Base-by-base conservation (phyloP, 2,329 filamentous ascomycete genomes). In the Stemphylium beticola region DNA sequence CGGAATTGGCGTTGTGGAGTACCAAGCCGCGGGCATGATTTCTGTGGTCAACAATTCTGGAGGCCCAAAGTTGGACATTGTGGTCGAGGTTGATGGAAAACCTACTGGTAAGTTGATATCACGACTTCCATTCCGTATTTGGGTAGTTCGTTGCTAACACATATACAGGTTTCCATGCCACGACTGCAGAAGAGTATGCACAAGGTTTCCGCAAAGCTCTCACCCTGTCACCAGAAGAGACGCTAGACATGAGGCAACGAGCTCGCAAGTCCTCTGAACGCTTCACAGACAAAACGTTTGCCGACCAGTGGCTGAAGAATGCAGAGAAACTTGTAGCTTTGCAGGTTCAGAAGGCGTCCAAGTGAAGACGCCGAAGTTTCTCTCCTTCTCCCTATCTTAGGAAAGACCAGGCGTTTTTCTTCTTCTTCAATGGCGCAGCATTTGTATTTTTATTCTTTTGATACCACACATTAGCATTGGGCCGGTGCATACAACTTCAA, bases 1-100 rank as follows among this genome's bases (percentile, higher is more conserved):
- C 73, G 95, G 95, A 18, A 99, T 99, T 55, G 95, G 95, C 1
- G 93, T 98, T 14, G 95, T 99, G 36, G 95, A 99, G 79, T 99
- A 98, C 72, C 93, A 98, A 73, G 95, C 95, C 4, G 95, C 95
- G 0, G 95, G 95, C 1, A 80, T 99, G 53, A 92, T 99, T 53
- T 87, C 89, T 4, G 93, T 99, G 0, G 95, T 98, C 8, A 95
- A 99, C 68, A 83, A 97, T 75, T 95, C 90, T 45, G 95, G 93
- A 8, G 95, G 95, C 0, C 95, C 95, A 2, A 96, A 95, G 76
- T 77, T 92, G 58, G 95, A 99, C 72, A 99, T 99, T 63, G 93
- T 98, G 14, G 85, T 92, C 9, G 83, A 90, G 10, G 79, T 95
- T 32, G 87, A 95, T 60, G 92, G 90, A 4, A 79, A 88, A 61